phyloP scores from a whole-genome alignment of 805 yeast species.

The Zygosaccharomyces pseudorouxii region DNA sequence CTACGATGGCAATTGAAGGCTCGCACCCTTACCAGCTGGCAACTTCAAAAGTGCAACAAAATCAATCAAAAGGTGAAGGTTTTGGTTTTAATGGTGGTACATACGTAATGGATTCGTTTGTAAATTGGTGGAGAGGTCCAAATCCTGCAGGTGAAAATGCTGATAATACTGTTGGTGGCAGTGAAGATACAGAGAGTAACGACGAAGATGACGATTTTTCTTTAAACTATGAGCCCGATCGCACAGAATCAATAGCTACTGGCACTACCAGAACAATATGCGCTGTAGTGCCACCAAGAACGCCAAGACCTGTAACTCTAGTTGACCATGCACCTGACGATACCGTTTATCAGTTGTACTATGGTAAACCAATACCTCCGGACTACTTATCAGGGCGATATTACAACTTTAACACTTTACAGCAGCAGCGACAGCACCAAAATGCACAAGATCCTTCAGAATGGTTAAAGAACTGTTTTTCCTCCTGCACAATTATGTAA shows the following conservation, averaged over 20 bases:
- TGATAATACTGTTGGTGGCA: neutral
- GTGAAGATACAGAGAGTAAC: neutral
- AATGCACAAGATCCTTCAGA: neutral
- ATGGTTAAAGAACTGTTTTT: conserved; percentile 4
- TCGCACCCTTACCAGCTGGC: conserved; percentile 28
- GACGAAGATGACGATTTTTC: conserved; percentile 9
- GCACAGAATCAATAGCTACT: neutral
- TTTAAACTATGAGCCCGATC: conserved; percentile 3
- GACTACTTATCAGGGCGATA: conserved; percentile 12
- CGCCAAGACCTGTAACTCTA: conserved; percentile 6
- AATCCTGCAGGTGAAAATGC: neutral
- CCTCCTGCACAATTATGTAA: conserved; percentile 4
- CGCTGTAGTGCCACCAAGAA: conserved; percentile 5
- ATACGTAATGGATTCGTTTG: neutral
- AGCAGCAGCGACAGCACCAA: neutral
- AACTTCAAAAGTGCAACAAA: conserved; percentile 7
- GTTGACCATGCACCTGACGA: conserved; percentile 9
- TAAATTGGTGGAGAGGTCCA: conserved; percentile 5
- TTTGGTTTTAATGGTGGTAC: neutral
- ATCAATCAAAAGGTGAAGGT: neutral
- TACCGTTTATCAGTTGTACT: conserved; percentile 11
- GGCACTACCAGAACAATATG: conserved; percentile 3
- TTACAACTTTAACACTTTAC: conserved; percentile 2
- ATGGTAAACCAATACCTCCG: conserved; percentile 11
- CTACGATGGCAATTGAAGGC: conserved; percentile 26